Evolutionary conservation across 129 eudicot species (phyloP).

Genomic region (Flaveria brownii): DNA sequence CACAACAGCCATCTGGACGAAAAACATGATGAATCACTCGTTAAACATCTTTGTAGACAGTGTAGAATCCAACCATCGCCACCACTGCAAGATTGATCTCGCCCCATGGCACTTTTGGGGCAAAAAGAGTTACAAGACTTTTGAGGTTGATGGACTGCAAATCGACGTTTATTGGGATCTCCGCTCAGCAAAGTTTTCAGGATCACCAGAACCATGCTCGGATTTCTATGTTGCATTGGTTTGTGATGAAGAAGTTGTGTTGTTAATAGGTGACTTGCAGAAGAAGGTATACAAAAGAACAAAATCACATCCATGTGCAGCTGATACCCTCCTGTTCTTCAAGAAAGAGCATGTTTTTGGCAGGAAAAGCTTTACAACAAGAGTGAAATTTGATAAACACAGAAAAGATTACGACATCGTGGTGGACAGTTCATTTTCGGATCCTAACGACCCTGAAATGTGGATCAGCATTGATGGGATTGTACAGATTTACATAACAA

Average conservation of each 20-base stretch:
- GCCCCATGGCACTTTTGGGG: constrained; percentile 99
- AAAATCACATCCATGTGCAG: constrained; percentile 58
- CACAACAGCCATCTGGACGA: constrained; percentile 69
- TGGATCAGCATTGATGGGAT: constrained; percentile 85
- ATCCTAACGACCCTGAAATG: constrained; percentile 85
- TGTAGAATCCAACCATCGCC: constrained; percentile 40
- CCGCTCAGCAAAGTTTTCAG: constrained; percentile 70
- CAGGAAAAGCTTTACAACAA: constrained; percentile 72
- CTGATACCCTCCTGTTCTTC: constrained; percentile 54
- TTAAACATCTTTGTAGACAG: constrained; percentile 64
- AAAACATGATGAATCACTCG: constrained; percentile 66
- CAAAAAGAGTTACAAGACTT: constrained; percentile 71
- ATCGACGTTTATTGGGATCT: constrained; percentile 84
- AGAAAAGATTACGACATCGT: constrained; percentile 63
- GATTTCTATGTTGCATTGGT: constrained; percentile 80
- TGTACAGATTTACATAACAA: constrained; percentile 67
- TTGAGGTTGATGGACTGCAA: constrained; percentile 65
- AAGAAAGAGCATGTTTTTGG: constrained; percentile 75
- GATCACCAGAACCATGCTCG: constrained; percentile 74
- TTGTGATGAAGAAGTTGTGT: constrained; percentile 74
- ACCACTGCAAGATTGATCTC: constrained; percentile 75
- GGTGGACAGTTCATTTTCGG: constrained; percentile 65
- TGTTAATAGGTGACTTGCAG: constrained; percentile 69
- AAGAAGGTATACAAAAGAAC: constrained; percentile 70
- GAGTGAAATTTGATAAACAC: constrained; percentile 57